These are phyloP conservation scores for Thielaviopsis euricoi DNA, from an alignment of 2,329 filamentous ascomycete genomes.

Conservation along the genomic window DNA sequence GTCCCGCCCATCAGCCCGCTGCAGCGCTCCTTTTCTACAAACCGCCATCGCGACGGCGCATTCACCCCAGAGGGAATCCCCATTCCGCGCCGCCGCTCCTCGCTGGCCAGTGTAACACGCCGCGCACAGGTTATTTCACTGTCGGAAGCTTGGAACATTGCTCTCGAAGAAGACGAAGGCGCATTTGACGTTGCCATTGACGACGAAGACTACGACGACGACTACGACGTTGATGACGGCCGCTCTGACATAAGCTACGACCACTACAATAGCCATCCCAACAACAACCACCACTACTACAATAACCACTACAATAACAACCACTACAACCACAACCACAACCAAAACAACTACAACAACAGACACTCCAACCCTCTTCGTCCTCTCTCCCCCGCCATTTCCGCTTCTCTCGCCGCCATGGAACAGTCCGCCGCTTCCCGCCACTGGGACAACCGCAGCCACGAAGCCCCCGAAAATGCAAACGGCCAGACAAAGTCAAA, in stretches of 20 bases:
- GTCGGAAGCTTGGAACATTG: slow-evolving; percentile 10
- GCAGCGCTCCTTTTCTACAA: slow-evolving; percentile 9
- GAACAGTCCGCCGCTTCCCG: not conserved
- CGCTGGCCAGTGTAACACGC: slow-evolving; percentile 12
- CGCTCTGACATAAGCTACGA: slow-evolving; percentile 9
- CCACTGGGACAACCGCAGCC: not conserved
- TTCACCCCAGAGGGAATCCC: slow-evolving; percentile 11
- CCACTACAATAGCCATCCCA: not conserved
- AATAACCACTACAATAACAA: not conserved
- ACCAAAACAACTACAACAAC: not conserved
- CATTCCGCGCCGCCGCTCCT: slow-evolving; percentile 11
- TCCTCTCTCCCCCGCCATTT: not conserved
- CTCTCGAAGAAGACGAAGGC: slow-evolving; percentile 10
- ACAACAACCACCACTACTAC: not conserved
- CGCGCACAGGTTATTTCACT: slow-evolving; percentile 11
- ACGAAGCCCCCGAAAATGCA: not conserved
- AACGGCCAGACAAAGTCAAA: not conserved
- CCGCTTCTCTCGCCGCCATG: not conserved
- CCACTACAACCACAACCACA: not conserved
- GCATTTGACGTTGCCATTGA: not conserved
- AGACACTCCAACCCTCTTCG: not conserved
- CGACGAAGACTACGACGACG: slow-evolving; percentile 2
- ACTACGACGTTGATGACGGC: slow-evolving; percentile 9
- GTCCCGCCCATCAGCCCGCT: slow-evolving; percentile 3
- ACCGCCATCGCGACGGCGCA: slow-evolving; percentile 7